Percentiles rank a stretch among this genome's conserved stretches.
Conservation (phyloP, 1,284 basidiomycete species). For the Cutaneotrichosporon cavernicola region DNA sequence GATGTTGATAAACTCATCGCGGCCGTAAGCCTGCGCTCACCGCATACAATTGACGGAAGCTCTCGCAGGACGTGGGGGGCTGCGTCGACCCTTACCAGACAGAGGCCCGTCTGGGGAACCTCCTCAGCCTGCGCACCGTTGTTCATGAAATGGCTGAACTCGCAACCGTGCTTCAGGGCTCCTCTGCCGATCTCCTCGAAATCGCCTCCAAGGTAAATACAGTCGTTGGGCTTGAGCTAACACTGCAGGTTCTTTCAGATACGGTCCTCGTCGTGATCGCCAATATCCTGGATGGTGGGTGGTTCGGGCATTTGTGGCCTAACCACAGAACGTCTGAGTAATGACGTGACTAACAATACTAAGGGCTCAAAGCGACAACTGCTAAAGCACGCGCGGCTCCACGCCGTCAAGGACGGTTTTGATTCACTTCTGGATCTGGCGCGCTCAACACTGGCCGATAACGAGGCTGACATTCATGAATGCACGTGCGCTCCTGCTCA, state of each 20-base stretch:
- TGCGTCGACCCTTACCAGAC: constrained; percentile 17
- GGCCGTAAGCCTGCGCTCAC: constrained; percentile 57
- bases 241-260: constrained; percentile 2
- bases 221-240: background rate
- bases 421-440: constrained; percentile 87
- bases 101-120: constrained; percentile 31
- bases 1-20: constrained; percentile 86
- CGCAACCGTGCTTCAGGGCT: constrained; percentile 12
- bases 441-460: constrained; percentile 86
- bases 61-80: constrained; percentile 18
- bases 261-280: constrained; percentile 7
- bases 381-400: constrained; percentile 66
- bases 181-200: background rate
- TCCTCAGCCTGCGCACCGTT: constrained; percentile 33
- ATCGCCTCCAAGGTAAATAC: background rate
- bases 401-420: constrained; percentile 77
- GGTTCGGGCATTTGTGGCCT: background rate
- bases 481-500: constrained; percentile 7
- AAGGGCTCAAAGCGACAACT: constrained; percentile 15
- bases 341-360: constrained; percentile 25
- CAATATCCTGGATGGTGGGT: constrained; percentile 23
- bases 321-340: constrained; percentile 24
- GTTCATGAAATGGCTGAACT: constrained; percentile 23
- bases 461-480: constrained; percentile 69
- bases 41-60: constrained; percentile 5